These are phyloP conservation scores for Pseudogymnoascus sp. DNA, from an alignment of 2,329 filamentous ascomycete species.

Conservation along the genomic window DNA sequence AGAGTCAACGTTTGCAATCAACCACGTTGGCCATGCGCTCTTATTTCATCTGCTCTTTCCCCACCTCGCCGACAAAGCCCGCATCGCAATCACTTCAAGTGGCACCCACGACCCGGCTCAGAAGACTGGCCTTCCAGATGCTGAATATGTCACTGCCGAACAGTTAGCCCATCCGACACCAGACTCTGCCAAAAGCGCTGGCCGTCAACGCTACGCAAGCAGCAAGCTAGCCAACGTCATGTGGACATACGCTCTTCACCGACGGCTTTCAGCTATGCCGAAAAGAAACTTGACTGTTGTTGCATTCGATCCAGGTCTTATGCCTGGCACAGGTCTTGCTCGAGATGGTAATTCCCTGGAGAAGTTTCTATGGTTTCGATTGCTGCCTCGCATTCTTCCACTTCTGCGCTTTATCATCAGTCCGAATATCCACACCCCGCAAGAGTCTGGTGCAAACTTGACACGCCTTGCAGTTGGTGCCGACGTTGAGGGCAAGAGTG, in stretches of 20 bases:
- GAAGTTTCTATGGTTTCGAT: conserved; percentile 30
- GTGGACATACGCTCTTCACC: conserved; percentile 41
- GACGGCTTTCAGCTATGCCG: conserved; percentile 26
- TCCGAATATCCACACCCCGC: conserved; percentile 33
- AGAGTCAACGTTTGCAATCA: conserved; percentile 43
- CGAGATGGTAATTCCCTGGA: conserved; percentile 22
- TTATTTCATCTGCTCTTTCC: conserved; percentile 42
- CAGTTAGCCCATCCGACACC: conserved; percentile 37
- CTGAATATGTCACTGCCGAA: conserved; percentile 38
- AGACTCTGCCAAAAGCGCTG: conserved; percentile 25
- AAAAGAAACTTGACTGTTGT: conserved; percentile 34
- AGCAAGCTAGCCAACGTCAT: conserved; percentile 43
- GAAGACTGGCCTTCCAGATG: conserved; percentile 36
- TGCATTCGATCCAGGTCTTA: conserved; percentile 42
- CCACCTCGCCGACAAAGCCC: conserved; percentile 32
- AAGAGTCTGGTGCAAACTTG: conserved; percentile 36
- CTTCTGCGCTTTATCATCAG: conserved; percentile 31
- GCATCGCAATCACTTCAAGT: conserved; percentile 40
- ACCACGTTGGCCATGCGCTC: conserved; percentile 44
- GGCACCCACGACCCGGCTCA: conserved; percentile 42
- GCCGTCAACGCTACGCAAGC: conserved; percentile 37
- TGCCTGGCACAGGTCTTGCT: conserved; percentile 41
- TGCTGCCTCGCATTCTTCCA: conserved; percentile 33
- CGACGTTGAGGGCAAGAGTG: conserved; percentile 31
- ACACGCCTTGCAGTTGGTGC: conserved; percentile 34